These are phyloP conservation scores for Zygosaccharomyces sapae DNA, from an alignment of 1,139 yeast species.

Conservation along the genomic window DNA sequence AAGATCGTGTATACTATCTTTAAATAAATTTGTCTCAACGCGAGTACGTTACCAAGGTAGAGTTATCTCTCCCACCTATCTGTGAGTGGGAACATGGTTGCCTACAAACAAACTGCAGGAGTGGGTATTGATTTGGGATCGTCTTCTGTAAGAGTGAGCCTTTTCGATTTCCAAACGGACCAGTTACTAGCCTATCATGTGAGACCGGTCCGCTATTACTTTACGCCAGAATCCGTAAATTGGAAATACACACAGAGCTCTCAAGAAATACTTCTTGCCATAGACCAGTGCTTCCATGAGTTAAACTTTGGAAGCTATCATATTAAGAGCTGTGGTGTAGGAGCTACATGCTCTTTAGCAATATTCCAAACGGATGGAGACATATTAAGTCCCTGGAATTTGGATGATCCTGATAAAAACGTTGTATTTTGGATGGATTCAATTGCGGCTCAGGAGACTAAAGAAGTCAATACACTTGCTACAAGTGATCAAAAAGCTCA, in stretches of 20 bases:
- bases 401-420: conserved; percentile 36
- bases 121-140: conserved; percentile 57
- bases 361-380: conserved; percentile 31
- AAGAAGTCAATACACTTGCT: conserved; percentile 34
- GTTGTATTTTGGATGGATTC: conserved; percentile 60
- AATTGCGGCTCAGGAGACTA: conserved; percentile 40
- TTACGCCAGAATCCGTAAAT: conserved; percentile 19
- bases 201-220: conserved; percentile 28
- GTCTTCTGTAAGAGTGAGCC: conserved; percentile 44
- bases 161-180: conserved; percentile 25
- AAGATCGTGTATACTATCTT: not conserved
- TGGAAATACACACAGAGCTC: conserved; percentile 44
- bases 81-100: not conserved
- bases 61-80: not conserved
- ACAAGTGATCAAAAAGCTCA: conserved; percentile 22
- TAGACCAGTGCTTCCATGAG: conserved; percentile 23
- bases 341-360: conserved; percentile 57
- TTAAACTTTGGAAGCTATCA: conserved; percentile 15
- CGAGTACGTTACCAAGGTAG: not conserved
- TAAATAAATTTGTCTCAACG: conserved; percentile 1
- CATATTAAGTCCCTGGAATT: conserved; percentile 28
- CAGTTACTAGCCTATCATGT: conserved; percentile 19
- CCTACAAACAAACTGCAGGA: conserved; percentile 12
- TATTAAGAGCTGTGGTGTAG: conserved; percentile 33
- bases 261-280: conserved; percentile 37